Percentiles rank a stretch among this genome's conserved stretches.
These are phyloP conservation scores for Trichoderma koningiopsis DNA, from an alignment of 2,329 filamentous ascomycete species.

Conservation along the genomic window DNA sequence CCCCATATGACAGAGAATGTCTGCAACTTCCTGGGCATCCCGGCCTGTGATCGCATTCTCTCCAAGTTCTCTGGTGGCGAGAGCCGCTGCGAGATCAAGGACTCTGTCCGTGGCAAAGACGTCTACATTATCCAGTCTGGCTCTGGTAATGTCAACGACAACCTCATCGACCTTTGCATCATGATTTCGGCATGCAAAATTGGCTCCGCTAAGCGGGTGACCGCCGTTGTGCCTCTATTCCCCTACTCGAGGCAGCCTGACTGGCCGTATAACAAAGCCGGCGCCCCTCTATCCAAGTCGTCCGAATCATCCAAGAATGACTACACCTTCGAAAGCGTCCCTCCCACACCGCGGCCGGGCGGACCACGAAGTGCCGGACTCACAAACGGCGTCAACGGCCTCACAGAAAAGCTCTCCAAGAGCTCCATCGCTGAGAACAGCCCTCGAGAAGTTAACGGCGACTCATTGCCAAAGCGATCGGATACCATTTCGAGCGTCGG, in stretches of 20 bases:
- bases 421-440: conserved; percentile 57
- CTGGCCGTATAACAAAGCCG: conserved; percentile 93
- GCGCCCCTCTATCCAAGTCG: conserved; percentile 79
- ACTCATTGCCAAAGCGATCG: conserved; percentile 40
- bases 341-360: conserved; percentile 77
- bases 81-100: conserved; percentile 91
- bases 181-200: conserved; percentile 98
- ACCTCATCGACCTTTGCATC: conserved; percentile 94
- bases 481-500: conserved; percentile 41
- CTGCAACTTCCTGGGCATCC: conserved; percentile 84
- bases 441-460: conserved; percentile 37
- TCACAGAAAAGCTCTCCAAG: conserved; percentile 74
- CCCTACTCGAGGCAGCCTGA: conserved; percentile 97
- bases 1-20: conserved; percentile 83
- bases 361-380: conserved; percentile 67
- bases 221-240: conserved; percentile 91
- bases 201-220: conserved; percentile 88
- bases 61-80: conserved; percentile 94
- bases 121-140: conserved; percentile 98
- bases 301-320: conserved; percentile 57
- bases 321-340: conserved; percentile 90
- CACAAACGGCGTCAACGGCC: conserved; percentile 63
- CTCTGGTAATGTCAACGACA: conserved; percentile 90
- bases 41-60: conserved; percentile 80
- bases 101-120: conserved; percentile 96